Base-by-base conservation (phyloP, 768 basidiomycete species). In the Grammothele lineata region DNA sequence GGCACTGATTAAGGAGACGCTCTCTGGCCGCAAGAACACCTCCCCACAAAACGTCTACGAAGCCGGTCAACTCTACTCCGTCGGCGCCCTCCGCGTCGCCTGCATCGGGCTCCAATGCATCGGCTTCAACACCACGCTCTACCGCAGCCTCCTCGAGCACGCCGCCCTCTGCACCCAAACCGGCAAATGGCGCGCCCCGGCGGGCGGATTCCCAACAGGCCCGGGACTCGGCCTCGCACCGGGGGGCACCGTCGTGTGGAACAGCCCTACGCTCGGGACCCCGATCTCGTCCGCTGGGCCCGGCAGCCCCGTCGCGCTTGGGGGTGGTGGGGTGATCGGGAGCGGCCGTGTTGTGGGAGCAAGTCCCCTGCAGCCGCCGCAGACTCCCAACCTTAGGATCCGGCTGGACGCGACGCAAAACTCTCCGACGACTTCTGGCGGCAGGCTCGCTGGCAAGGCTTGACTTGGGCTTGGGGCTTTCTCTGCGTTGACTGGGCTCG, bases 31-130 rank as follows among this genome's bases (percentile, higher is more conserved):
- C 37, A 88, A 86, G 64, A 87, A 86, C 60, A 77, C 77, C 17
- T 86, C 86, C 1, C 86, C 87, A 15, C 85, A 87, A 61, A 87
- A 84, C 56, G 64, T 80, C 22, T 88, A 88, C 66, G 87, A 90
- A 62, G 80, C 77, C 0, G 67, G 71, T 1, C 87, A 90, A 60
- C 74, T 89, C 25, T 90, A 88, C 59, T 70, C 75, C 4, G 81
- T 72, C 1, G 87, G 87, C 2, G 87, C 86, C 21, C 72, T 90
- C 38, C 81, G 77, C 51, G 76, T 86, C 19, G 83, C 82, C 12
- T 89, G 86, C 55, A 66, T 90, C 46, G 87, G 78, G 4, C 66
- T 90, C 38, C 83, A 85, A 53, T 90, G 87, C 61, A 73, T 87
- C 42, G 83, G 87, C 2, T 90, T 89, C 72, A 87, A 80, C 63